Conservation (phyloP, 202 grass and related monocot genomes). For the Saccharum hybrid region DNA sequence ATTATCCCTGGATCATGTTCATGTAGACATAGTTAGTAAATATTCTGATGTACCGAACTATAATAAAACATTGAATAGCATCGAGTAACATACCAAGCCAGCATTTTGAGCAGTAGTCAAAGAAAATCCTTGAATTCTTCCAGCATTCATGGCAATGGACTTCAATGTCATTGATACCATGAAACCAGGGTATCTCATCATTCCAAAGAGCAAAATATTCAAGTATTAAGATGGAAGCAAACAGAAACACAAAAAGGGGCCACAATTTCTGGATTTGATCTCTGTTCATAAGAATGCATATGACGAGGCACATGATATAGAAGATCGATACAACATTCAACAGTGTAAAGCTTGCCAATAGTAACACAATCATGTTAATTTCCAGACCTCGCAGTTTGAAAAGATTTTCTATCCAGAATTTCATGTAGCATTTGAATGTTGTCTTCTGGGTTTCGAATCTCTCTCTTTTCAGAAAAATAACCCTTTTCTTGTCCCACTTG, state of each 20-base stretch:
- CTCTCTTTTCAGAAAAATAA: conserved; percentile 76
- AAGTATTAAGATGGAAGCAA: conserved; percentile 75
- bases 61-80: conserved; percentile 33
- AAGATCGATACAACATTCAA: conserved; percentile 89
- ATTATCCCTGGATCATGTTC: conserved; percentile 62
- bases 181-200: conserved; percentile 62
- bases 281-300: conserved; percentile 92
- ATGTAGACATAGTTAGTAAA: conserved; percentile 42
- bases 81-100: conserved; percentile 73
- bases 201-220: conserved; percentile 95
- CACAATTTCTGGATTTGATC: conserved; percentile 82
- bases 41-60: conserved; percentile 13
- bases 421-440: conserved; percentile 81
- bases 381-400: conserved; percentile 94
- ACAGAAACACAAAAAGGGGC: conserved; percentile 90
- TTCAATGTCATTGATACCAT: conserved; percentile 53
- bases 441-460: conserved; percentile 91
- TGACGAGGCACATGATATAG: conserved; percentile 79
- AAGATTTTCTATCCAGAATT: conserved; percentile 98
- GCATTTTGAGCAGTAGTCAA: conserved; percentile 82
- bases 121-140: conserved; percentile 73
- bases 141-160: conserved; percentile 84
- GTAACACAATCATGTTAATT: conserved; percentile 94
- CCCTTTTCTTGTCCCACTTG: conserved; percentile 88
- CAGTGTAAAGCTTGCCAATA: conserved; percentile 92